These are phyloP conservation scores for Vaccinium myrtillus DNA, from an alignment of 148 eudicot species.

Conservation along the genomic window DNA sequence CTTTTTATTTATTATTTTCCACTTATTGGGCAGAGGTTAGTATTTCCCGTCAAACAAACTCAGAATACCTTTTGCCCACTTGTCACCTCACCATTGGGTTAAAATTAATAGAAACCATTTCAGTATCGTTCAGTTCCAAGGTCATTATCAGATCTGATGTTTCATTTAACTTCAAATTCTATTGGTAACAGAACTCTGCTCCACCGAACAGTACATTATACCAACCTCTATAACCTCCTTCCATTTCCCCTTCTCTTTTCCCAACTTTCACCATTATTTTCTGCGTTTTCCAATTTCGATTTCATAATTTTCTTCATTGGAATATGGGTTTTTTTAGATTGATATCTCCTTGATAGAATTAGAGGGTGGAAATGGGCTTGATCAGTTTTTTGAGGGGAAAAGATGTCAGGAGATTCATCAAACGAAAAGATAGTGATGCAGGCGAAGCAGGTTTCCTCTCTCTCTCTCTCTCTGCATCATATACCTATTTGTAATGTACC, in stretches of 20 bases:
- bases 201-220: background rate
- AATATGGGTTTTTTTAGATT: background rate
- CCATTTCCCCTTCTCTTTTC: background rate
- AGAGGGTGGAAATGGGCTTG: conserved; percentile 39
- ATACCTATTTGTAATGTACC: background rate
- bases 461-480: background rate
- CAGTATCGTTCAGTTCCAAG: background rate
- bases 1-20: too few relatives aligned
- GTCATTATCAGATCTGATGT: background rate
- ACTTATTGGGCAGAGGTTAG: too few relatives aligned
- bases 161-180: background rate
- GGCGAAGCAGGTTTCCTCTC: conserved; percentile 65
- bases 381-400: conserved; percentile 35
- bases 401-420: conserved; percentile 52
- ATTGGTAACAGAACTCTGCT: background rate
- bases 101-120: background rate
- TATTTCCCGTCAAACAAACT: background rate
- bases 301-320: background rate
- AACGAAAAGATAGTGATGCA: conserved; percentile 78
- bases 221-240: background rate
- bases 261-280: background rate
- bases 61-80: background rate
- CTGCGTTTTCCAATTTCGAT: background rate
- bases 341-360: background rate
- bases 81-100: background rate